Evolutionary conservation across 106 monocot genomes (phyloP).

Genomic region (Ottelia alismoides): DNA sequence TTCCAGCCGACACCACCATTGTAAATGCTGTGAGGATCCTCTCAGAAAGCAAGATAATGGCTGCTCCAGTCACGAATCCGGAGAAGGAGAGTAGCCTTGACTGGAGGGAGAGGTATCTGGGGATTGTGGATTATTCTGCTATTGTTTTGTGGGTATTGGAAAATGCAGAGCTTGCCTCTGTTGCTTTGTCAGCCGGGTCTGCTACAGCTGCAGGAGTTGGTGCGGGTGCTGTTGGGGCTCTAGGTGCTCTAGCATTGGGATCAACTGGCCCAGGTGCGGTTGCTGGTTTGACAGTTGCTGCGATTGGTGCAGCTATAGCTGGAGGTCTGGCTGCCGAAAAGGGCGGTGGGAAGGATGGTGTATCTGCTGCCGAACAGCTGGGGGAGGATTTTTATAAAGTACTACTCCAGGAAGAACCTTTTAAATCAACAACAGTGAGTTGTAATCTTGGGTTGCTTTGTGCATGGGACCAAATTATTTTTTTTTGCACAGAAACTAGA

Average conservation of each 20-base stretch:
- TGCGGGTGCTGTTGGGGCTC: conserved; percentile 42
- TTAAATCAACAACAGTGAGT: conserved; percentile 84
- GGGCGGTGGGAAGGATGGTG: conserved; percentile 37
- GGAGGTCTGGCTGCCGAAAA: conserved; percentile 59
- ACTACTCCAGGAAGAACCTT: conserved; percentile 65
- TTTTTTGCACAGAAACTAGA: too few species aligned
- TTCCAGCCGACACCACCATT: conserved; percentile 49
- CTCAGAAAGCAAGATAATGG: conserved; percentile 65
- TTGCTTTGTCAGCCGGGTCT: conserved; percentile 51
- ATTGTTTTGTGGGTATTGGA: conserved; percentile 81
- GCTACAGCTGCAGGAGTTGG: conserved; percentile 66
- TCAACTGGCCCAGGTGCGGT: conserved; percentile 45
- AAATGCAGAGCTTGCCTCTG: conserved; percentile 74
- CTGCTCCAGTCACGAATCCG: conserved; percentile 68
- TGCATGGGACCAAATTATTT: too few species aligned
- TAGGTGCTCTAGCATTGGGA: conserved; percentile 44
- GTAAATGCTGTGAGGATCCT: conserved; percentile 65
- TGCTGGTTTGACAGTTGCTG: conserved; percentile 58
- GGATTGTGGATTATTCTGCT: conserved; percentile 78
- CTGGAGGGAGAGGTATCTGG: conserved; percentile 69
- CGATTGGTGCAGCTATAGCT: conserved; percentile 53
- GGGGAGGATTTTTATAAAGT: conserved; percentile 66
- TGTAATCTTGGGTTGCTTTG: too few species aligned
- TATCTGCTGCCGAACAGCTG: conserved; percentile 42
- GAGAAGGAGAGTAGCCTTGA: conserved; percentile 16